These are phyloP conservation scores for Akanthomyces lecanii DNA, from an alignment of 2,329 filamentous ascomycete genomes.

Conservation along the genomic window DNA sequence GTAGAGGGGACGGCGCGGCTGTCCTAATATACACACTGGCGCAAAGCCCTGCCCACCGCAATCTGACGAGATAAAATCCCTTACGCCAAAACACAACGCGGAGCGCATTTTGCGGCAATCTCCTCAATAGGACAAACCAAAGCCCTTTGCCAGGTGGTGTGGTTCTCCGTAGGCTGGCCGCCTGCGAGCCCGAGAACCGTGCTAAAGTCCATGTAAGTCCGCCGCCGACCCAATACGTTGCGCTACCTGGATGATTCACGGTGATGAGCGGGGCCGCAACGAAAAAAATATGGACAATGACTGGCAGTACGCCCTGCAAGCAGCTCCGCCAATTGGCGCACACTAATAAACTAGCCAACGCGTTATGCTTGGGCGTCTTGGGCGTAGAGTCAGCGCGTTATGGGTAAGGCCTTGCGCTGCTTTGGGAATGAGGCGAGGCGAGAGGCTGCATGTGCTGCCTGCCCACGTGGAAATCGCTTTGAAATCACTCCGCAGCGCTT, in stretches of 20 bases:
- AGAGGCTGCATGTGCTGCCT: background rate
- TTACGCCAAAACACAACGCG: background rate
- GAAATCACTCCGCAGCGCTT: conserved; percentile 1
- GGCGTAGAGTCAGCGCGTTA: conserved; percentile 5
- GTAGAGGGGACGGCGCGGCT: too few relatives aligned
- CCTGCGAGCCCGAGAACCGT: conserved; percentile 2
- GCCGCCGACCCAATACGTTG: background rate
- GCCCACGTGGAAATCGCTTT: background rate
- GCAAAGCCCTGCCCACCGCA: background rate
- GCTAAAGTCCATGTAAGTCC: conserved; percentile 14
- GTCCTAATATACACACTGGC: background rate
- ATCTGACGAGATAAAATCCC: background rate
- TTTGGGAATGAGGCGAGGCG: background rate
- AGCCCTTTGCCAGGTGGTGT: background rate
- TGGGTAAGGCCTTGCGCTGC: background rate
- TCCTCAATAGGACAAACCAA: background rate
- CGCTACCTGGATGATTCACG: background rate
- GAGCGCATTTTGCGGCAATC: background rate
- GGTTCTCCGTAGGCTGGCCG: too few relatives aligned
- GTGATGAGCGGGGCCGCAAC: conserved; percentile 10
- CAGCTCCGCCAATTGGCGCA: conserved; percentile 2
- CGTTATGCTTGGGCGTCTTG: conserved; percentile 2
- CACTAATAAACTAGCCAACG: background rate
- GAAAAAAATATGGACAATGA: background rate
- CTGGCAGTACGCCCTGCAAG: background rate